Conservation (phyloP, 2,329 filamentous ascomycete species). For the Venturia aucupariae region DNA sequence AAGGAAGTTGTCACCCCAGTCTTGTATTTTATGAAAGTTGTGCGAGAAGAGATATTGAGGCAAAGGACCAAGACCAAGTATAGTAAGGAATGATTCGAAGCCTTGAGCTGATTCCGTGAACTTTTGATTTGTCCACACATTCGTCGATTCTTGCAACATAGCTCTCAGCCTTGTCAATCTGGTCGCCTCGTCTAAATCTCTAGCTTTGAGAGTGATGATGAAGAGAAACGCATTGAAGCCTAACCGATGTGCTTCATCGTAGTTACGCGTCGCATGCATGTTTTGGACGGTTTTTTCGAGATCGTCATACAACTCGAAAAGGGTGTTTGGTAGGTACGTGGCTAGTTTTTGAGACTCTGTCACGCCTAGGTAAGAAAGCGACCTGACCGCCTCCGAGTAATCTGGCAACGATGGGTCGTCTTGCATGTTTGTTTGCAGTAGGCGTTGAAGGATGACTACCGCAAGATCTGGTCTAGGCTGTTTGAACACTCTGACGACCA, state of each 20-base stretch:
- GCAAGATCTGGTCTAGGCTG: constrained; percentile 12
- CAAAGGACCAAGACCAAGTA: constrained; percentile 71
- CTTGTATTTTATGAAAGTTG: constrained; percentile 63
- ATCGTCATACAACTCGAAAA: constrained; percentile 68
- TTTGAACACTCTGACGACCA: constrained; percentile 8
- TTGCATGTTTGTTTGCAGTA: constrained; percentile 1
- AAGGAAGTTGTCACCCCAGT: constrained; percentile 73
- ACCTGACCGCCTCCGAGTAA: constrained; percentile 83
- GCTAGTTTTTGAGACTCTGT: constrained; percentile 83
- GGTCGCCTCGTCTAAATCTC: constrained; percentile 58
- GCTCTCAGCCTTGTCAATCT: constrained; percentile 63
- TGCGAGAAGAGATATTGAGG: constrained; percentile 67
- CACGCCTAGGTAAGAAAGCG: constrained; percentile 75
- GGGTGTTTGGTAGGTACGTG: constrained; percentile 81
- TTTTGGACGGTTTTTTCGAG: constrained; percentile 68
- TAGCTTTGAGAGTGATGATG: constrained; percentile 84
- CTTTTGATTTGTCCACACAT: constrained; percentile 65
- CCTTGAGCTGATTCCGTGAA: constrained; percentile 62
- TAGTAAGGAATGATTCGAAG: constrained; percentile 68
- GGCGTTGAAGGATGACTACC: constrained; percentile 6
- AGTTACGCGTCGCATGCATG: background rate
- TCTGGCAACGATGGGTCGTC: constrained; percentile 60
- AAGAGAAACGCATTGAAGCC: constrained; percentile 63
- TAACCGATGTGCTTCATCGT: constrained; percentile 63
- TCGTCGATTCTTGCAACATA: constrained; percentile 75